Conservation (phyloP, 306 rosid species). For the Fragaria nilgerrensis region DNA sequence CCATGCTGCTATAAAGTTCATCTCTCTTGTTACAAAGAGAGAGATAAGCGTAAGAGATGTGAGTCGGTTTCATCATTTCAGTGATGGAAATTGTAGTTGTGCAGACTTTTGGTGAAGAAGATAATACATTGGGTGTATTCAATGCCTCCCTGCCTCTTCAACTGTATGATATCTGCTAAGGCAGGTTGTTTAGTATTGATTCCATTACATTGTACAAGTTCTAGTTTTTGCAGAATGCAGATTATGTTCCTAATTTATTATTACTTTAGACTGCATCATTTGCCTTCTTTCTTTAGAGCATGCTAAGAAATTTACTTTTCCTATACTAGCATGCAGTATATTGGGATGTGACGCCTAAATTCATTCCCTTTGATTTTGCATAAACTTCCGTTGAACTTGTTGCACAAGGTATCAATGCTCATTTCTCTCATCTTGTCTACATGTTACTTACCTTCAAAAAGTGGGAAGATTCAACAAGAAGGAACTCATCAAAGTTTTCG, state of each 20-base stretch:
- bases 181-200: neutral
- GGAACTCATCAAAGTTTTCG: constrained; percentile 6
- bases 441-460: neutral
- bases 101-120: constrained; percentile 54
- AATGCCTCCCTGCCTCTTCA: neutral
- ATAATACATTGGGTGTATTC: constrained; percentile 5
- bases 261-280: neutral
- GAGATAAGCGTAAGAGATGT: constrained; percentile 52
- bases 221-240: neutral
- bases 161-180: neutral
- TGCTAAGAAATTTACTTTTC: neutral
- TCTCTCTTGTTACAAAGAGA: constrained; percentile 49
- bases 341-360: neutral
- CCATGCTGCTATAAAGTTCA: constrained; percentile 53
- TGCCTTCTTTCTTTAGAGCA: neutral
- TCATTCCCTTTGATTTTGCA: neutral
- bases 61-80: constrained; percentile 64
- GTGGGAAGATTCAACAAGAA: neutral
- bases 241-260: neutral
- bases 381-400: neutral
- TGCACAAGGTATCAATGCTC: neutral
- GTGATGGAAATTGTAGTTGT: constrained; percentile 53
- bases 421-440: neutral
- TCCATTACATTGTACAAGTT: constrained; percentile 2
- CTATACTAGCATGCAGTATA: neutral